Evolutionary conservation across 1,139 yeast genomes (phyloP), one percentile per base, ranked within the genome.

Genomic region (Scheffersomyces lignicola): DNA sequence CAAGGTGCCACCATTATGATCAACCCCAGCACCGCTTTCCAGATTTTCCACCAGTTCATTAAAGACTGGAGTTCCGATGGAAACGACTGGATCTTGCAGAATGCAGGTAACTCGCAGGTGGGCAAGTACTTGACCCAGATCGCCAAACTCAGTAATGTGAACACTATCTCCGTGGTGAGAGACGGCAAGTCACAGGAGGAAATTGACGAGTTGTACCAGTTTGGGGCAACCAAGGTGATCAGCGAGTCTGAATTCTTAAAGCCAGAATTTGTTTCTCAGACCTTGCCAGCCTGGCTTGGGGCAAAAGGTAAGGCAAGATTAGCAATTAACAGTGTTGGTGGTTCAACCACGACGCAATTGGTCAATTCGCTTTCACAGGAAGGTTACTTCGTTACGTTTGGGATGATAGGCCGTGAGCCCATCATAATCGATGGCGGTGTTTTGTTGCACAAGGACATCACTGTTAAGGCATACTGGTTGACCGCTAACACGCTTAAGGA

Each of bases 391-490:
- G 61, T 54, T 4, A 52, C 65, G 14, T 64, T 54, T 47, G 70
- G 70, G 4, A 47, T 45, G 7, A 29, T 50, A 13, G 44, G 42
- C 21, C 46, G 48, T 64, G 84, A 83, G 58, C 95, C 96, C 1
- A 44, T 55, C 17, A 36, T 31, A 14, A 50, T 48, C 34, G 41
- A 47, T 29, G 39, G 45, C 5, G 35, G 43, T 12, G 33, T 41
- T 3, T 57, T 52, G 28, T 45, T 90, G 43, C 89, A 88, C 68
- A 89, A 87, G 58, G 82, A 88, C 51, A 58, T 90, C 39, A 78
- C 82, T 15, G 79, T 88, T 26, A 76, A 75, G 31, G 96, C 97
- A 0, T 89, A 81, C 64, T 90, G 97, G 97, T 76, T 89, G 35
- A 83, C 96, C 7, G 80, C 73, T 26, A 83, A 84, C 65, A 73